Evolutionary conservation across 1,284 basidiomycete genomes (phyloP), one percentile per base, ranked within the genome.

Genomic region (Xerocomus amazonicus): DNA sequence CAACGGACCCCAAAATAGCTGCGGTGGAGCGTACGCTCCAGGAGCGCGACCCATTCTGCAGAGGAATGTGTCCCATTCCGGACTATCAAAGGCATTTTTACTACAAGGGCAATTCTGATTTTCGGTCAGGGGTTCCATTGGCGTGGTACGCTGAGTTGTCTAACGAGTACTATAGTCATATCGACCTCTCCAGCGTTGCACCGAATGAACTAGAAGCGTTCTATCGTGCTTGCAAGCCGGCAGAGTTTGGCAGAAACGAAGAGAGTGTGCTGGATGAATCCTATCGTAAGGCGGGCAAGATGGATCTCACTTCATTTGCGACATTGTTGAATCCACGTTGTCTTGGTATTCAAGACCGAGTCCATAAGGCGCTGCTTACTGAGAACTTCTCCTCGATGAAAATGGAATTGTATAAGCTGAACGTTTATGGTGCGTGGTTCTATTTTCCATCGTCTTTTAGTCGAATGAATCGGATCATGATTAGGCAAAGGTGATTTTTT

Each of bases 331-430:
- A 67, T 43, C 51, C 68, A 0, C 41, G 28, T 9, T 16, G 23
- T 10, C 54, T 56, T 9, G 36, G 55, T 2, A 48, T 59, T 17
- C 40, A 49, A 16, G 39, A 51, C 34, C 50, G 56, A 38, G 44
- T 33, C 36, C 59, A 53, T 32, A 52, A 39, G 60, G 69, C 45
- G 67, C 66, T 8, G 66, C 71, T 29, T 57, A 64, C 8, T 4
- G 32, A 54, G 23, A 66, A 69, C 58, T 62, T 71, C 36, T 64
- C 63, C 1, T 66, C 67, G 7, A 66, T 76, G 31, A 68, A 73
- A 2, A 43, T 74, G 33, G 59, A 73, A 14, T 57, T 75, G 40
- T 73, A 73, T 4, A 70, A 67, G 9, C 35, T 56, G 9, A 72
- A 76, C 33, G 57, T 69, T 39, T 73, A 73, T n/a, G 74, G 74